Evolutionary conservation across 164 flowering plant genomes (phyloP), one percentile per base, ranked within the genome.

Genomic region (Nymphaea thermarum): DNA sequence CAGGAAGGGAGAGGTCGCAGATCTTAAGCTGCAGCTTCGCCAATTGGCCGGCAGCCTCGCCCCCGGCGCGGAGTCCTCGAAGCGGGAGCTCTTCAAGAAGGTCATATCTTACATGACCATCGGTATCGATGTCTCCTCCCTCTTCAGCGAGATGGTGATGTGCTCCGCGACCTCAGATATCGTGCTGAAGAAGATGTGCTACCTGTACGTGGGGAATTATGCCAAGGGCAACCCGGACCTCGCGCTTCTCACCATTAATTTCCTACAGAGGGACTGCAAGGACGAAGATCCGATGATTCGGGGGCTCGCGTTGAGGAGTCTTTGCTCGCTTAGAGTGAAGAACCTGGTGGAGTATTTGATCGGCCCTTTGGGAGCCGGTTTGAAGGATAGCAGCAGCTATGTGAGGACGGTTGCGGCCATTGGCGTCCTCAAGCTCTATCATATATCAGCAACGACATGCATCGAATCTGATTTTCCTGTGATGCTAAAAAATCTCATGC

Each of bases 71-170:
- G 99, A 95, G 67, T 93, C 92, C 67, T 79, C 95, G 1, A 95
- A 95, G 77, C 71, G 99, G 15, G 98, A 95, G 14, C 88, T 95
- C 7, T 95, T 82, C 80, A 95, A 95, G 85, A 95, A 95, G 75
- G 99, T 92, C 41, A 89, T 95, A 60, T 95, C 97, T 3, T 85
- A 87, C 80, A 92, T 92, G 99, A 95, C 99, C 0, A 82, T 95
- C 43, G 99, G 98, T 7, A 84, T 95, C 60, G 98, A 95, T 68
- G 99, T 95, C 11, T 95, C 99, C 2, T 80, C 98, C 0, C 78
- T 95, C n/a, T 95, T 95, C 68, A 92, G 98, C 36, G 99, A 95
- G 75, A 95, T 95, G 99, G 99, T 95, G 61, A 92, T 95, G 97
- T 92, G 99, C 71, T 95, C 99, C 0, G 96, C 96, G 0, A 89